Evolutionary conservation across 768 basidiomycete species (phyloP).

Genomic region (Mycena alexandri): DNA sequence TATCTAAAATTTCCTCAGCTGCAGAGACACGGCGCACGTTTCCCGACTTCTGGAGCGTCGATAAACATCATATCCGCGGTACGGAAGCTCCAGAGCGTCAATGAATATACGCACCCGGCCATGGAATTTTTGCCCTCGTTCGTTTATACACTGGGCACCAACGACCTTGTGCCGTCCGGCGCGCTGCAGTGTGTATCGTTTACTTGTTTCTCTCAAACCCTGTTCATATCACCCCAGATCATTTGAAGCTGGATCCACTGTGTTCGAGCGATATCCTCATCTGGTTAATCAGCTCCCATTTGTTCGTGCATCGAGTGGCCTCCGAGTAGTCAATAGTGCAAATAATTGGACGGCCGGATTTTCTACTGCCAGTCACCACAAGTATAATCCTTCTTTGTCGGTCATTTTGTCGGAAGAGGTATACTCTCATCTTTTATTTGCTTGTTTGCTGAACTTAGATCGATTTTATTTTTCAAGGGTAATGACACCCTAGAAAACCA

Average conservation of each 20-base stretch:
- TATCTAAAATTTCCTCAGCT: constrained; percentile 57
- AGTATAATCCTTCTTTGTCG: constrained; percentile 61
- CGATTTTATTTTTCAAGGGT: constrained; percentile 45
- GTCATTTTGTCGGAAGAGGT: constrained; percentile 72
- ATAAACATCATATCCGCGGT: constrained; percentile 61
- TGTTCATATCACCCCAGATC: constrained; percentile 43
- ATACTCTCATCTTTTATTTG: constrained; percentile 20
- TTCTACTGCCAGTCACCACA: constrained; percentile 60
- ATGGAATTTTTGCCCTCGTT: constrained; percentile 73
- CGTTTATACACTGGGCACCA: constrained; percentile 67
- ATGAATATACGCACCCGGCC: constrained; percentile 56
- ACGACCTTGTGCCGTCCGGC: constrained; percentile 77
- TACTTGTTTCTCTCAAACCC: not conserved
- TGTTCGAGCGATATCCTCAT: constrained; percentile 57
- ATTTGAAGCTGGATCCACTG: constrained; percentile 50
- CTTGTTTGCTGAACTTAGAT: not conserved
- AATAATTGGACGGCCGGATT: constrained; percentile 81
- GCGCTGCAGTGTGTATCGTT: constrained; percentile 65
- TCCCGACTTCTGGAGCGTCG: constrained; percentile 68
- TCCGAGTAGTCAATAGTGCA: constrained; percentile 76
- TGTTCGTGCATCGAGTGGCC: constrained; percentile 61
- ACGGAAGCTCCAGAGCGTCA: constrained; percentile 64
- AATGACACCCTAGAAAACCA: constrained; percentile 79
- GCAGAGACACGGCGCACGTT: constrained; percentile 86
- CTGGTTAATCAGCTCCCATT: constrained; percentile 60